Conservation (phyloP, 306 rosid genomes). For the Gleditsia sinensis region DNA sequence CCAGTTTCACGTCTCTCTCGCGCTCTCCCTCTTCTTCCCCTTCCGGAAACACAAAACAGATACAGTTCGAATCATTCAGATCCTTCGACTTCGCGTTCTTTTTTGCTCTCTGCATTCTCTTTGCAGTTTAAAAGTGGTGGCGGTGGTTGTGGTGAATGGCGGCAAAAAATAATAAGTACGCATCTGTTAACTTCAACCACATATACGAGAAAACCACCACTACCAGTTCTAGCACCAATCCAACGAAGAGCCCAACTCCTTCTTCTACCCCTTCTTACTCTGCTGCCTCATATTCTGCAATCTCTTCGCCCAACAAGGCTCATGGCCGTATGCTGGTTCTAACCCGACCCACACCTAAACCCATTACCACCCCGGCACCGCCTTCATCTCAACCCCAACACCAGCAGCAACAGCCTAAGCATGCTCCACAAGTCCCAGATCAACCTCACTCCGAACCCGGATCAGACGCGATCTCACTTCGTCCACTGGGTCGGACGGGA, state of each 20-base stretch:
- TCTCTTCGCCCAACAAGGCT: constrained; percentile 62
- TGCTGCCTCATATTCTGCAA: constrained; percentile 60
- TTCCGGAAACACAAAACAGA: not conserved
- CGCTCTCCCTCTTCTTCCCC: not conserved
- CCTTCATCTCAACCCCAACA: constrained; percentile 16
- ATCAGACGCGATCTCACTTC: constrained; percentile 69
- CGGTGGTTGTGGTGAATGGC: constrained; percentile 59
- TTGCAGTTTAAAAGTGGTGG: not conserved
- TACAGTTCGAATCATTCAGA: not conserved
- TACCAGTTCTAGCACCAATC: constrained; percentile 24
- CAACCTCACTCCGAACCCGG: constrained; percentile 38
- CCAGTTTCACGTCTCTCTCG: not conserved
- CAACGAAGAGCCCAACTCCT: constrained; percentile 37
- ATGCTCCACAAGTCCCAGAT: constrained; percentile 37
- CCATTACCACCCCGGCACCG: constrained; percentile 31
- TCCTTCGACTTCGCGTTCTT: not conserved
- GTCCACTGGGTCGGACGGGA: constrained; percentile 70
- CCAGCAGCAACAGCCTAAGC: constrained; percentile 17
- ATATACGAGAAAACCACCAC: constrained; percentile 60
- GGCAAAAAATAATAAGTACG: constrained; percentile 72
- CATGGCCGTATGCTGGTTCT: constrained; percentile 86
- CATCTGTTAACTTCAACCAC: constrained; percentile 77
- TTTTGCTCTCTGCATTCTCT: not conserved
- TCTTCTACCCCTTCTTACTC: constrained; percentile 47
- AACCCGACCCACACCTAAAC: constrained; percentile 64